Evolutionary conservation across 371 early-diverging fungal genomes (phyloP).

Genomic region (Rhizopus sp.): DNA sequence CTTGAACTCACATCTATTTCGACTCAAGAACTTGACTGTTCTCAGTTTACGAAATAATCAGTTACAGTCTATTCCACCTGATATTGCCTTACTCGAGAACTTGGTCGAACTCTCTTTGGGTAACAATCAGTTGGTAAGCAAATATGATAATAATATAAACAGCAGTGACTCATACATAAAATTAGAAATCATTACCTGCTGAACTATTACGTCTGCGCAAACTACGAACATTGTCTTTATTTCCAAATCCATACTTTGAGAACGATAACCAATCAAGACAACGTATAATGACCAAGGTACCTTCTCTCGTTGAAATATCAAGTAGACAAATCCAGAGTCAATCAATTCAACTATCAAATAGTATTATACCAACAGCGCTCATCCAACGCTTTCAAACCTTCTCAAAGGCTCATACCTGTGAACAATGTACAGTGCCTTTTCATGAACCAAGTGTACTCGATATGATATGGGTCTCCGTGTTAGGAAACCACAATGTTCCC

Average conservation of each 20-base stretch:
- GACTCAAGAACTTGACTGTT: constrained; percentile 54
- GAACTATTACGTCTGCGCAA: constrained; percentile 33
- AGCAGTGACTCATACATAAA: background rate
- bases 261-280: background rate
- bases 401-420: constrained; percentile 26
- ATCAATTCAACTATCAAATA: background rate
- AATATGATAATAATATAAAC: background rate
- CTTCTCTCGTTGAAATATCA: constrained; percentile 29
- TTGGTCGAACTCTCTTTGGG: constrained; percentile 61
- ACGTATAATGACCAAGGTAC: background rate
- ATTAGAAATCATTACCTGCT: constrained; percentile 35
- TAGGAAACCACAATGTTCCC: constrained; percentile 29
- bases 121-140: constrained; percentile 53
- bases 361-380: constrained; percentile 17
- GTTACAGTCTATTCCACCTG: constrained; percentile 49
- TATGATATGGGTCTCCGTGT: constrained; percentile 27
- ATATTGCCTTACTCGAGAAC: constrained; percentile 59
- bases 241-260: constrained; percentile 38
- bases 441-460: constrained; percentile 24
- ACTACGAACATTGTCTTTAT: constrained; percentile 29
- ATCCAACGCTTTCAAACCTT: constrained; percentile 21
- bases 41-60: constrained; percentile 56
- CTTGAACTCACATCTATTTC: constrained; percentile 47
- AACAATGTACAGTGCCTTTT: constrained; percentile 26
- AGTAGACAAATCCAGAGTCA: constrained; percentile 18